Evolutionary conservation across 306 rosid genomes (phyloP), one percentile per base, ranked within the genome.

Genomic region (Castanea mollissima): DNA sequence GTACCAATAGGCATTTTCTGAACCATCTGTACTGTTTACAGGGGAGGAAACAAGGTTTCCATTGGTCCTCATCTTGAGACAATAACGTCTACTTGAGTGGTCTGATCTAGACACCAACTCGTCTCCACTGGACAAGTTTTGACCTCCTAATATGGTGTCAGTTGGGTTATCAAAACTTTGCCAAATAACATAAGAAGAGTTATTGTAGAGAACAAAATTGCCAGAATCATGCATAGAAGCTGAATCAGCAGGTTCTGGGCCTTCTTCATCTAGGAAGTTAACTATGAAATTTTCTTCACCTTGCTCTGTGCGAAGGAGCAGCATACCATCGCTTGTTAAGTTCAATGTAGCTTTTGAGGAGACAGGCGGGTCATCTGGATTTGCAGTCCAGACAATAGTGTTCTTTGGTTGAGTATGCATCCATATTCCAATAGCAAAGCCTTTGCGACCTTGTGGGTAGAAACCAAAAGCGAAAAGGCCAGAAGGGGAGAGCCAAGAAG

Each of bases 131-230:
- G 10, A 10, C 13, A 44, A 44, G 23, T 1, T n/a, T 14, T 82
- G 85, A 13, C 82, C 85, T 14, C 54, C 78, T 23, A 82, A 29
- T 27, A 82, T 52, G 35, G 82, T 82, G 56, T 82, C 85, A 0
- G 85, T 77, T 31, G 78, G 77, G 9, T 12, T 31, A 18, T 12
- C 3, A 9, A 82, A 82, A 29, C 69, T 71, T 69, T 71, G 0
- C 85, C 85, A 82, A 0, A 71, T n/a, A 1, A 76, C 14, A 18
- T 6, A 0, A 41, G 3, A 5, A 8, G 32, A 7, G 2, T 19
- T 5, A 5, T 64, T 3, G 14, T 51, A 77, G 51, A 44, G 51
- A 0, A 9, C 51, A 44, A 44, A 44, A 44, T 44, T 44, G 8
- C 49, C 49, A 31, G 41, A 64, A 29, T 77, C 78, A 13, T 11